Percentiles rank a stretch among this genome's conserved stretches.
phyloP scores from a whole-genome alignment of 2,329 filamentous ascomycete genomes.

The Fusarium subtropicale region DNA sequence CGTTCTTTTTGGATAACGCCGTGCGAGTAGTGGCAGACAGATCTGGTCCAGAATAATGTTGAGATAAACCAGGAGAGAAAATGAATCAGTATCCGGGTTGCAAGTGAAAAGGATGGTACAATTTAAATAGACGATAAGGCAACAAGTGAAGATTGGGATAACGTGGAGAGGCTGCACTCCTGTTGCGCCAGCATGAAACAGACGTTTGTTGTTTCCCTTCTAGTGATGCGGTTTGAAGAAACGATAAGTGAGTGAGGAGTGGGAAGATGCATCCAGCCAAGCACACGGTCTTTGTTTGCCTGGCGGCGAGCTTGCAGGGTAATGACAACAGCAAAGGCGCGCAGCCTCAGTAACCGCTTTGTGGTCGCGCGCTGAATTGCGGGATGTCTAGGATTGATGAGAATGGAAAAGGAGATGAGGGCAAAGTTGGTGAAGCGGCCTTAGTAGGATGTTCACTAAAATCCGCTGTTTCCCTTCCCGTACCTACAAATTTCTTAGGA shows the following conservation, averaged over 20 bases:
- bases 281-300: conserved; percentile 27
- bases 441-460: conserved; percentile 31
- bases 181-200: conserved; percentile 38
- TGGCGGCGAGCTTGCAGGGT: conserved; percentile 12
- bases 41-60: background rate
- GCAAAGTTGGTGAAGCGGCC: conserved; percentile 18
- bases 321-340: conserved; percentile 16
- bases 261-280: conserved; percentile 10
- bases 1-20: conserved; percentile 15
- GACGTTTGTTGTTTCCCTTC: conserved; percentile 21
- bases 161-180: conserved; percentile 35
- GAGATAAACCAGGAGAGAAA: background rate
- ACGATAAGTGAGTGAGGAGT: conserved; percentile 23
- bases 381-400: conserved; percentile 15
- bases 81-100: background rate
- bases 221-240: conserved; percentile 37
- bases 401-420: conserved; percentile 22
- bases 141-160: background rate
- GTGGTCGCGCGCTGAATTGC: conserved; percentile 20
- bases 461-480: conserved; percentile 28
- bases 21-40: conserved; percentile 1
- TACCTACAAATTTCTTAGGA: background rate
- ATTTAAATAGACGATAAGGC: no score
- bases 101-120: background rate
- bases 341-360: conserved; percentile 22